Evolutionary conservation across 176 grass and related monocot genomes (phyloP), one percentile per base, ranked within the genome.

Genomic region (Cenchrus fungigraminus): DNA sequence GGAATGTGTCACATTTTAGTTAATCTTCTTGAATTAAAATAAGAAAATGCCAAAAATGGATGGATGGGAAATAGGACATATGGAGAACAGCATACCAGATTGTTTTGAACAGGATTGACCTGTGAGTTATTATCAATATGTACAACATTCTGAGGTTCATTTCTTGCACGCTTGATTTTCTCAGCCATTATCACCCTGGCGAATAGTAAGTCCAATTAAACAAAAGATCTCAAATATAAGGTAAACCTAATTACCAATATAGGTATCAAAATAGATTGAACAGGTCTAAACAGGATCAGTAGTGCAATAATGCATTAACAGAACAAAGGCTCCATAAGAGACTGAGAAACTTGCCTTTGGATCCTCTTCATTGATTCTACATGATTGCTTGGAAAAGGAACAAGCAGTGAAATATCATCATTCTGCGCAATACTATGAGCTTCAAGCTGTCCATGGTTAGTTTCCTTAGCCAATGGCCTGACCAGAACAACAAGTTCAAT

Each of bases 81-180:
- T 4, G 5, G 60, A 25, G 28, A 28, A 28, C 5, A 63, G 5
- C 60, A 63, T 63, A 63, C 60, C 60, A 63, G 0, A 29, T 63
- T 63, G 60, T 63, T 63, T 63, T 63, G 60, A 63, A 28, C 28
- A 63, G 60, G 60, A 78, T 46, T 42, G 20, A 25, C 76, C 57
- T 46, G n/a, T n/a, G 58, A 78, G 25, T 9, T 47, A 62, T 46
- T 57, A 78, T 28, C 11, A 63, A 47, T 47, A 20, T 45, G 40
- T 15, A 78, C 42, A 77, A 22, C 4, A 60, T 5, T 28, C 75
- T 44, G 40, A 78, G 37, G 40, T 46, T 20, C 57, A 61, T 46
- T 78, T 78, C 4, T 12, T 62, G 19, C 40, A 28, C 13, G 75
- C 20, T 62, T 78, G 11, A 46, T 22, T 78, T 78, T 46, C 40